A percentile compares a stretch with the other conserved stretches of the same genome.
phyloP scores from a whole-genome alignment of 805 yeast genomes.

The Zygoascus tannicola region DNA sequence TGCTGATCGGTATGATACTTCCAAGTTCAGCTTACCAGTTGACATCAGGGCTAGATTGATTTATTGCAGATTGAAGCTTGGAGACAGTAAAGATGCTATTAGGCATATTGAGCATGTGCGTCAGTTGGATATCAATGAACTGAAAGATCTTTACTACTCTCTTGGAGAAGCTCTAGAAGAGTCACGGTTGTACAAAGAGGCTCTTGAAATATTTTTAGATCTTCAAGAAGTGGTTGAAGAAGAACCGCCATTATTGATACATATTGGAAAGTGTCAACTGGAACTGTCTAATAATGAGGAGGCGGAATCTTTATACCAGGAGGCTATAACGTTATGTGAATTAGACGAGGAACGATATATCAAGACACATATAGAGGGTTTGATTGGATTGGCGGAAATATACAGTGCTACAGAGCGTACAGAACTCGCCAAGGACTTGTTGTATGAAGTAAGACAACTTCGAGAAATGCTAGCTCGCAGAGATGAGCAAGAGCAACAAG shows the following conservation, averaged over 20 bases:
- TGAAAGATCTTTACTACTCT: constrained; percentile 62
- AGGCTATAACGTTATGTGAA: constrained; percentile 13
- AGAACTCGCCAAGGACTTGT: constrained; percentile 25
- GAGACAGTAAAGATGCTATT: constrained; percentile 60
- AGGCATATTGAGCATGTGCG: constrained; percentile 55
- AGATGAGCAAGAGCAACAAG: constrained; percentile 1
- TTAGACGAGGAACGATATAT: constrained; percentile 35
- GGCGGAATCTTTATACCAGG: constrained; percentile 23
- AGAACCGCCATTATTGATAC: constrained; percentile 33
- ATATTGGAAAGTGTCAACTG: constrained; percentile 68
- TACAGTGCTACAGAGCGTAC: constrained; percentile 37
- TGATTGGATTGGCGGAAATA: constrained; percentile 74
- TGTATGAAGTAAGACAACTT: constrained; percentile 21
- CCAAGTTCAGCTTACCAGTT: constrained; percentile 52
- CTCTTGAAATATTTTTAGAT: constrained; percentile 47
- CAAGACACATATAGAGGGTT: constrained; percentile 52
- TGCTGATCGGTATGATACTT: constrained; percentile 4
- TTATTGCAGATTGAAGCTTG: constrained; percentile 46
- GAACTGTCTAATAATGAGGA: constrained; percentile 41
- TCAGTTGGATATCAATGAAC: constrained; percentile 47
- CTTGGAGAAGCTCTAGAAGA: constrained; percentile 70
- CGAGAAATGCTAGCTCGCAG: constrained; percentile 8
- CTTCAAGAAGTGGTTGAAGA: constrained; percentile 13
- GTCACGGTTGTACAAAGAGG: constrained; percentile 64
- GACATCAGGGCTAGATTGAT: constrained; percentile 84